These are phyloP conservation scores for Glomus cerebriforme DNA, from an alignment of 192 early-diverging fungal species.

Conservation along the genomic window DNA sequence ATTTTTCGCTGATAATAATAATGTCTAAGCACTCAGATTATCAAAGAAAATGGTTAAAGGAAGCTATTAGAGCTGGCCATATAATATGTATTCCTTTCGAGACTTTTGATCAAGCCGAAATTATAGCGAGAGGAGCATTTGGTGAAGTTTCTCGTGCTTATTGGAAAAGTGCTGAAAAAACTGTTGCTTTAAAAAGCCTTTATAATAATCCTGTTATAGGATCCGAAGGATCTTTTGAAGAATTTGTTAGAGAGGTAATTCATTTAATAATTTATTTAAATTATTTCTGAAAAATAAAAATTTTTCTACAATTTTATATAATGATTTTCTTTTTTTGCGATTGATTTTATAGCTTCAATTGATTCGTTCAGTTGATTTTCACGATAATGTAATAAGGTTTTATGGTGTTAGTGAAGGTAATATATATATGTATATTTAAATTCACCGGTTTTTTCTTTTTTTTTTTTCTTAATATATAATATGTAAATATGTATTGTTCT, in stretches of 20 bases:
- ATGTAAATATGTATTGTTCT: background rate
- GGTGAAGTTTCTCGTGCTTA: slow-evolving; percentile 3
- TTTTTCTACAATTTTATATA: background rate
- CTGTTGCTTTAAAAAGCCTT: slow-evolving; percentile 20
- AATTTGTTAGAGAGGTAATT: slow-evolving; percentile 10
- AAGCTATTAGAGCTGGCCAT: background rate
- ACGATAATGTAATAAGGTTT: slow-evolving; percentile 8
- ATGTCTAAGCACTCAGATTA: background rate
- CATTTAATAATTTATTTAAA: background rate
- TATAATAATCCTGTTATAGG: background rate
- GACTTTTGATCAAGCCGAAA: background rate
- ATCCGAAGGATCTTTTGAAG: background rate
- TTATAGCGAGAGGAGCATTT: slow-evolving; percentile 11
- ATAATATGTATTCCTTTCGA: background rate
- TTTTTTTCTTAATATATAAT: background rate
- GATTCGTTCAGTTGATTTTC: slow-evolving; percentile 10
- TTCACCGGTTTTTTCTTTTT: background rate
- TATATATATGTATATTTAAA: background rate
- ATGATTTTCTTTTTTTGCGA: background rate
- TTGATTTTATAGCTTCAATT: background rate
- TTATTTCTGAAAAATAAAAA: no score
- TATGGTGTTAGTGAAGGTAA: slow-evolving; percentile 14
- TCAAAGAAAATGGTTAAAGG: background rate
- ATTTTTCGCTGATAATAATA: no score
- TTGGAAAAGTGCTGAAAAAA: slow-evolving; percentile 5